A percentile compares a stretch with the other conserved stretches of the same genome.
phyloP scores from a whole-genome alignment of 2,329 filamentous ascomycete species.

The Raffaelea arxii region DNA sequence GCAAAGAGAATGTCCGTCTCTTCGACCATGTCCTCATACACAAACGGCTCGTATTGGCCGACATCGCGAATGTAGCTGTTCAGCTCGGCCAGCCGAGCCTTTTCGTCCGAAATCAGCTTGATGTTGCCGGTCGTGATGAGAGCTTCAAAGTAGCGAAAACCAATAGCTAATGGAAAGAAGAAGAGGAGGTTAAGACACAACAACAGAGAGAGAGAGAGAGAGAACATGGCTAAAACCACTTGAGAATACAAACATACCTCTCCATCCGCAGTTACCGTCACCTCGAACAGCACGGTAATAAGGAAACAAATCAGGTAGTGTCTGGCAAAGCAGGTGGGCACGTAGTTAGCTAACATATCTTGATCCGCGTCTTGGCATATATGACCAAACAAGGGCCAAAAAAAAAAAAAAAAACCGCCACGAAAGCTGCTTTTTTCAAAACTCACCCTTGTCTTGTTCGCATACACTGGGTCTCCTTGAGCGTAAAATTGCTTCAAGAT shows the following conservation, averaged over 20 bases:
- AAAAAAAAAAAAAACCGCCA: conserved; percentile 11
- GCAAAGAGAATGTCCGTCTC: conserved; percentile 61
- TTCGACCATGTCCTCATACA: conserved; percentile 78
- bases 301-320: conserved; percentile 73
- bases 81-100: conserved; percentile 60
- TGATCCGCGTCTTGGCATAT: no score
- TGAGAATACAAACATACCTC: conserved; percentile 54
- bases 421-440: conserved; percentile 20
- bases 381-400: neutral
- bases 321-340: conserved; percentile 34
- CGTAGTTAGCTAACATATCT: neutral
- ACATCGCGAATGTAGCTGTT: conserved; percentile 60
- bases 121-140: conserved; percentile 59
- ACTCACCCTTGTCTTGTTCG: conserved; percentile 71
- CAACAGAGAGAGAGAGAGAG: neutral
- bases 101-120: conserved; percentile 58
- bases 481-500: conserved; percentile 79
- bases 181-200: neutral
- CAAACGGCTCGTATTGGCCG: conserved; percentile 59
- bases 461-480: conserved; percentile 74
- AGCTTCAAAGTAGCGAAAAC: conserved; percentile 86
- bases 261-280: conserved; percentile 95
- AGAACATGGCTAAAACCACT: neutral
- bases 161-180: conserved; percentile 55
- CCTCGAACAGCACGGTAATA: conserved; percentile 82